Evolutionary conservation across 176 grass and related monocot genomes (phyloP).

Genomic region (Stipa capillata): DNA sequence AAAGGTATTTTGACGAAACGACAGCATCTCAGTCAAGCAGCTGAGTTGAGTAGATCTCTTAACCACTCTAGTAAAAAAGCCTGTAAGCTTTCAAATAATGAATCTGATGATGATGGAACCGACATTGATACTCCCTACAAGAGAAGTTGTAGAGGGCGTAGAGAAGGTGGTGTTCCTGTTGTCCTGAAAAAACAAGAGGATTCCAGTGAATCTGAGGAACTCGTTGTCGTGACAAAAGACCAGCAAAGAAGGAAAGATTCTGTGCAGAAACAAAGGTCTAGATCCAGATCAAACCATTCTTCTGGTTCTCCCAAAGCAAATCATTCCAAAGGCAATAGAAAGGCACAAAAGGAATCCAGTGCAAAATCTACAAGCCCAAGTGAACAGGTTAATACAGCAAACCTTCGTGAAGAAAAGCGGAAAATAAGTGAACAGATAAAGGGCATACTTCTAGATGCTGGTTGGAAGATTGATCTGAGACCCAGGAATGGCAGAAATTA

Average conservation of each 20-base stretch:
- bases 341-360: neutral
- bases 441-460: constrained; percentile 61
- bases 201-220: constrained; percentile 41
- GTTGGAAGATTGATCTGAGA: constrained; percentile 87
- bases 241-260: neutral
- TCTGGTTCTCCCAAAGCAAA: constrained; percentile 23
- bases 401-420: constrained; percentile 27
- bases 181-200: constrained; percentile 21
- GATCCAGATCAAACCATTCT: constrained; percentile 20
- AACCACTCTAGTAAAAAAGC: neutral
- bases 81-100: constrained; percentile 18
- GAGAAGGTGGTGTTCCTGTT: constrained; percentile 2
- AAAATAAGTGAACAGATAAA: constrained; percentile 88
- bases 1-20: constrained; percentile 13
- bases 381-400: constrained; percentile 4
- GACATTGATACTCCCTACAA: constrained; percentile 21
- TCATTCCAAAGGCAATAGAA: neutral
- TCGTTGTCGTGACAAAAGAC: constrained; percentile 6
- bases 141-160: constrained; percentile 22
- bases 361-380: neutral
- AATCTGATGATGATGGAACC: constrained; percentile 16
- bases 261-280: constrained; percentile 13
- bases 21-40: neutral
- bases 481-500: constrained; percentile 79
- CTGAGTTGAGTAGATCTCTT: constrained; percentile 10